Evolutionary conservation across 1,284 basidiomycete genomes (phyloP).

Genomic region (Ceratobasidium sp.): DNA sequence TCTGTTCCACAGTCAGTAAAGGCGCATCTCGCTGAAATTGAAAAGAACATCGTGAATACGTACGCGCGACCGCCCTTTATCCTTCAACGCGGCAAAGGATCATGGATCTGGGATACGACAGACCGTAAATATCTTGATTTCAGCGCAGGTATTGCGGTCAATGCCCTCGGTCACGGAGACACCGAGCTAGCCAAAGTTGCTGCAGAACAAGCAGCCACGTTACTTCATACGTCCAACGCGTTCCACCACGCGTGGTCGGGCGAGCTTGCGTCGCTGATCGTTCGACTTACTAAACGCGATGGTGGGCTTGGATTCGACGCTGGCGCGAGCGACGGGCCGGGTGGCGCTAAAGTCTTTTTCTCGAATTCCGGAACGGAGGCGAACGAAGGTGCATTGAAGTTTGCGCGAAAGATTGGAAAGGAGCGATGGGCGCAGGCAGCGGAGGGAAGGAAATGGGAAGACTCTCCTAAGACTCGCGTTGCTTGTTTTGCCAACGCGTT

Average conservation of each 20-base stretch:
- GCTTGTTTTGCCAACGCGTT: slow-evolving; percentile 94
- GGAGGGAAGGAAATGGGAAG: slow-evolving; percentile 53
- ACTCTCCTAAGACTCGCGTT: slow-evolving; percentile 77
- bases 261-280: slow-evolving; percentile 82
- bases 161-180: slow-evolving; percentile 92
- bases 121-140: slow-evolving; percentile 90
- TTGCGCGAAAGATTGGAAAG: slow-evolving; percentile 93
- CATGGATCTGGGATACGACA: slow-evolving; percentile 82
- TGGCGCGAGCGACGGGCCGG: slow-evolving; percentile 53
- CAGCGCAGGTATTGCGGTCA: slow-evolving; percentile 97
- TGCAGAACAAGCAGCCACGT: slow-evolving; percentile 78
- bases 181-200: slow-evolving; percentile 76
- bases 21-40: slow-evolving; percentile 58
- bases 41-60: slow-evolving; percentile 71
- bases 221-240: slow-evolving; percentile 92
- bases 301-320: slow-evolving; percentile 77
- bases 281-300: slow-evolving; percentile 78
- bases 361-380: slow-evolving; percentile 95
- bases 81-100: slow-evolving; percentile 81
- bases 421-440: slow-evolving; percentile 67
- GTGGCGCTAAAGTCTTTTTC: slow-evolving; percentile 88
- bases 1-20: slow-evolving; percentile 55
- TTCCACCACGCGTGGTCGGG: slow-evolving; percentile 93
- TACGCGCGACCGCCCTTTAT: slow-evolving; percentile 85
- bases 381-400: slow-evolving; percentile 96